Evolutionary conservation across 805 yeast species (phyloP).

Genomic region (Naumovozyma baii): DNA sequence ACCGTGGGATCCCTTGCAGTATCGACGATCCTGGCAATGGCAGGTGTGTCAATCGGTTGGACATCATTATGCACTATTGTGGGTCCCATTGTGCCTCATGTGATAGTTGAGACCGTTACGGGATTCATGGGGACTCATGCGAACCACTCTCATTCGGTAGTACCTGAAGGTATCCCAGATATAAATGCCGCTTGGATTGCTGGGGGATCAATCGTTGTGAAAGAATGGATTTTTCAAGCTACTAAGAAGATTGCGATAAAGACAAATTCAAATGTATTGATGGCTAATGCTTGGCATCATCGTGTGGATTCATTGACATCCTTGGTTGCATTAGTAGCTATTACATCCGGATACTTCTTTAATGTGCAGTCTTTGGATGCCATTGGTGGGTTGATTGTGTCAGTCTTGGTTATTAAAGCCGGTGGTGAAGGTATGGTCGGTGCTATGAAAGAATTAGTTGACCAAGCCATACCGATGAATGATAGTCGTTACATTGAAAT

Average conservation of each 20-base stretch:
- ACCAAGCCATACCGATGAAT: conserved; percentile 45
- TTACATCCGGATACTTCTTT: conserved; percentile 69
- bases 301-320: conserved; percentile 88
- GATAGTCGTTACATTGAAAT: conserved; percentile 40
- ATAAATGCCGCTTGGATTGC: conserved; percentile 95
- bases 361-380: conserved; percentile 80
- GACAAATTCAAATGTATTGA: conserved; percentile 74
- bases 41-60: conserved; percentile 88
- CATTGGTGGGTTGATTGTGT: conserved; percentile 79
- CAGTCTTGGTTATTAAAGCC: conserved; percentile 68
- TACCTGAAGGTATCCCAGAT: conserved; percentile 38
- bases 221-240: conserved; percentile 78
- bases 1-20: conserved; percentile 86
- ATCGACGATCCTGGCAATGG: conserved; percentile 67
- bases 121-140: conserved; percentile 3
- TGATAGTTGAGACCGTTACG: conserved; percentile 42
- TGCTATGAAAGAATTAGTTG: conserved; percentile 68
- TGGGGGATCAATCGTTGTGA: conserved; percentile 69
- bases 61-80: conserved; percentile 58
- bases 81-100: conserved; percentile 57
- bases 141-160: conserved; percentile 33
- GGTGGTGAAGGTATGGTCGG: conserved; percentile 63
- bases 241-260: conserved; percentile 69
- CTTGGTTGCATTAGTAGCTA: conserved; percentile 76
- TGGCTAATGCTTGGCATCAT: conserved; percentile 98